phyloP scores from a whole-genome alignment of 2,329 filamentous ascomycete species.

The Neopestalotiopsis clavispora region DNA sequence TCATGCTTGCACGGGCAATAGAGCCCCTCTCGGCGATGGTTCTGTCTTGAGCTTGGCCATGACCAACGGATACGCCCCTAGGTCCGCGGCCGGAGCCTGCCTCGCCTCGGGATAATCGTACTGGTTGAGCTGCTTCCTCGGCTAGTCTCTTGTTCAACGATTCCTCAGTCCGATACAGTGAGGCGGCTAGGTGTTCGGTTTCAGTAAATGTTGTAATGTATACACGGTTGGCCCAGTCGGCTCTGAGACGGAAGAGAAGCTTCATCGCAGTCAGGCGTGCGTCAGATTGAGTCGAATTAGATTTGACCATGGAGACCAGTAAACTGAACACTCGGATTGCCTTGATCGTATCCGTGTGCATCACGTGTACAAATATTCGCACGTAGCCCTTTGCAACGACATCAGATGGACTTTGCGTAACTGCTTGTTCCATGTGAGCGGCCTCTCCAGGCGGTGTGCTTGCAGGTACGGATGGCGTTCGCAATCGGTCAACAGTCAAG shows the following conservation, averaged over 20 bases:
- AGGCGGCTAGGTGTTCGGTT: conserved; percentile 72
- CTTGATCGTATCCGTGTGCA: conserved; percentile 70
- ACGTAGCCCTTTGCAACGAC: conserved; percentile 75
- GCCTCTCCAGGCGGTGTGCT: conserved; percentile 28
- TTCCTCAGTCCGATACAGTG: conserved; percentile 69
- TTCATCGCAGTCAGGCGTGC: conserved; percentile 78
- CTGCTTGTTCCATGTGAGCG: conserved; percentile 31
- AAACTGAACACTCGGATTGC: conserved; percentile 65
- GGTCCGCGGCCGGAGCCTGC: conserved; percentile 45
- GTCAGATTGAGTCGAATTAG: conserved; percentile 65
- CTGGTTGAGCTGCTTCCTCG: conserved; percentile 54
- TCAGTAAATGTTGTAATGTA: conserved; percentile 75
- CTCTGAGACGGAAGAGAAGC: conserved; percentile 79
- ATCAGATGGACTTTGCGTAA: conserved; percentile 65
- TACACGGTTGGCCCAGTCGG: conserved; percentile 79
- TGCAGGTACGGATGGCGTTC: conserved; percentile 43
- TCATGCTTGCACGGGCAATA: conserved; percentile 46
- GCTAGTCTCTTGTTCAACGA: conserved; percentile 55
- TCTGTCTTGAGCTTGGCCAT: conserved; percentile 50
- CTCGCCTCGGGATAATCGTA: conserved; percentile 51
- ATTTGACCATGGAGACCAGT: conserved; percentile 67
- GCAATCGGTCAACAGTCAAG: conserved; percentile 53
- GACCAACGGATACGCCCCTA: conserved; percentile 58
- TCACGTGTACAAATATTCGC: conserved; percentile 75
- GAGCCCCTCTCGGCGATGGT: conserved; percentile 43